Base-by-base conservation (phyloP, 2,329 filamentous ascomycete species). In the Fusarium torulosum region DNA sequence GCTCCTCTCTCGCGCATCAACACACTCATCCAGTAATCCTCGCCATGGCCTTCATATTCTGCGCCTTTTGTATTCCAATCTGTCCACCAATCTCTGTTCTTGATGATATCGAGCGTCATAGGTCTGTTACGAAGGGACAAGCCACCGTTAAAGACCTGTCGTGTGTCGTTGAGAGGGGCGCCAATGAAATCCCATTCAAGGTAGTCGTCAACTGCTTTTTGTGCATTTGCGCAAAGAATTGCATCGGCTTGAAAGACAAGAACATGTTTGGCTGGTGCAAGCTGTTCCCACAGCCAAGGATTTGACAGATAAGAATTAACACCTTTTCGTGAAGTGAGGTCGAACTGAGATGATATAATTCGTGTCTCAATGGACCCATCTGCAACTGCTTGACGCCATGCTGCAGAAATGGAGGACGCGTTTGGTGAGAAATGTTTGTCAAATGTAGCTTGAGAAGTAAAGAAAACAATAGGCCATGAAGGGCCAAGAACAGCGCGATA, bases 11-110 rank as follows among this genome's bases (percentile, higher is more conserved):
- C 50, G 27, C 50, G 56, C 56, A 59, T 59, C 43, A 59, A 1
- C 33, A 59, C 52, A 14, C 56, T 59, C 50, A 59, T 54, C 56
- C 56, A 59, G 35, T 41, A 35, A 49, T 59, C 56, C 21, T 59
- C 56, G 13, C 56, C 56, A 20, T 59, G 56, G 17, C 50, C 43
- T 44, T 25, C 15, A n/a, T 59, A 59, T 19, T 59, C 56, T 17
- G 43, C 29, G 13, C 14, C 56, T 4, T 54, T 21, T 49, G 50
- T 49, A n/a, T 59, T 59, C 43, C 33, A 49, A 21, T 59, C 56
- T 4, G 15, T 25, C 49, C 49, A 59, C 56, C 56, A 59, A 7
- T 59, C 43, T 49, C 35, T 46, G 17, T 29, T 19, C 10, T 43
- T 44, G 6, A 44, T 2, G 17, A 53, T 44, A 5, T 53, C 40